Evolutionary conservation across 2,329 filamentous ascomycete genomes (phyloP).

Genomic region (Aspergillus eucalypticola): DNA sequence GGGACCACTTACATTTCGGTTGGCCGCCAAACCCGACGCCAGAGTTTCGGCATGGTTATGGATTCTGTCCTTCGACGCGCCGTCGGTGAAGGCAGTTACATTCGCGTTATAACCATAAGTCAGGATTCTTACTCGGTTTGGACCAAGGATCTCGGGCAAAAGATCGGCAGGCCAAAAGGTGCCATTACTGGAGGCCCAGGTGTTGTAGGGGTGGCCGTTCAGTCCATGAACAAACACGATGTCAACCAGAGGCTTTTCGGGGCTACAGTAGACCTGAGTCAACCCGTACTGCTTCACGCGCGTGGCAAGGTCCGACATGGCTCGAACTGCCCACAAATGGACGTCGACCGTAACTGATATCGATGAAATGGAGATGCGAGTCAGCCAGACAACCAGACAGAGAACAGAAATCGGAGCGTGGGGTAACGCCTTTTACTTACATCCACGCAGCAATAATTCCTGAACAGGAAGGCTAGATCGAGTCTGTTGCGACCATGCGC

Average conservation of each 20-base stretch:
- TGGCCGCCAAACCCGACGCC: constrained; percentile 62
- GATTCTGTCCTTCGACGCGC: constrained; percentile 65
- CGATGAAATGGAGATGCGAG: neutral
- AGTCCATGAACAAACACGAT: constrained; percentile 71
- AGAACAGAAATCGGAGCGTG: neutral
- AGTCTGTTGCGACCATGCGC: neutral
- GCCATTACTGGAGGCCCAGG: constrained; percentile 57
- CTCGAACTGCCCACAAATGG: neutral
- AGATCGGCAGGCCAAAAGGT: constrained; percentile 71
- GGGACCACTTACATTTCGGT: constrained; percentile 53
- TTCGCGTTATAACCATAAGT: constrained; percentile 77
- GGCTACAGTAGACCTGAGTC: constrained; percentile 43
- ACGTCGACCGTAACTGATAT: neutral
- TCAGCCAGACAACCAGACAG: neutral
- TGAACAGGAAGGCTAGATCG: neutral
- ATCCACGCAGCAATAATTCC: neutral
- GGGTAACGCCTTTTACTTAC: neutral
- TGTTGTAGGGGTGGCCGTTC: constrained; percentile 65
- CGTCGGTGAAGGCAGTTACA: constrained; percentile 52
- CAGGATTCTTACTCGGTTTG: constrained; percentile 62
- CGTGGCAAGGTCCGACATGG: constrained; percentile 25
- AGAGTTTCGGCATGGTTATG: constrained; percentile 71
- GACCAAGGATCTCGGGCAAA: constrained; percentile 60
- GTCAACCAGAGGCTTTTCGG: constrained; percentile 43
- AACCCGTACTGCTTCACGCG: constrained; percentile 43